A percentile compares a stretch with the other conserved stretches of the same genome.
Conservation (phyloP, 495 filamentous ascomycete species). For the Podospora australis region DNA sequence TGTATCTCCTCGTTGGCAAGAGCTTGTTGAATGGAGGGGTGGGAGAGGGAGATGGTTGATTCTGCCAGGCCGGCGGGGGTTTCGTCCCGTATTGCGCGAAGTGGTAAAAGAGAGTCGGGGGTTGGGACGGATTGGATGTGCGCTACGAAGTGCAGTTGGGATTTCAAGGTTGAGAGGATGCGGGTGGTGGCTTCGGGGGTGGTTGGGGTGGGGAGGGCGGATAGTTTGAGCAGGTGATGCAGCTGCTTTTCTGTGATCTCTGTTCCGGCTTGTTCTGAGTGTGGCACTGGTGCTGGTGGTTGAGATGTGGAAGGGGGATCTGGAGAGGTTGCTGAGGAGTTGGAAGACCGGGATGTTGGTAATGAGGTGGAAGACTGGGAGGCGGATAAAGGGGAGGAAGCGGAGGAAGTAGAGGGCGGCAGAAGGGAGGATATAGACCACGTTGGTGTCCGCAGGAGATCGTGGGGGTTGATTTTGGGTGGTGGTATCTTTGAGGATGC, state of each 20-base stretch:
- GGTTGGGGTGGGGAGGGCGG: slow-evolving; percentile 71
- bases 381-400: slow-evolving; percentile 28
- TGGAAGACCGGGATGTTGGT: slow-evolving; percentile 18
- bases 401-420: slow-evolving; percentile 34
- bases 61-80: slow-evolving; percentile 41
- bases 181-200: slow-evolving; percentile 47
- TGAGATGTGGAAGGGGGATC: slow-evolving; percentile 50
- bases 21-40: slow-evolving; percentile 27
- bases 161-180: slow-evolving; percentile 67
- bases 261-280: no score
- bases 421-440: slow-evolving; percentile 85
- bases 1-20: slow-evolving; percentile 36
- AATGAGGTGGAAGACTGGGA: slow-evolving; percentile 31
- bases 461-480: slow-evolving; percentile 8
- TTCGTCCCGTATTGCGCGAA: slow-evolving; percentile 79
- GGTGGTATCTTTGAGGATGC: slow-evolving; percentile 4
- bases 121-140: slow-evolving; percentile 79
- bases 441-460: slow-evolving; percentile 61
- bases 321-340: slow-evolving; percentile 26
- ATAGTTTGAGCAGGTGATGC: slow-evolving; percentile 86
- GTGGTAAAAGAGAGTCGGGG: slow-evolving; percentile 53
- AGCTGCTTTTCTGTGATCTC: no score
- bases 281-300: no score
- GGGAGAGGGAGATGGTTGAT: slow-evolving; percentile 33
- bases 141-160: slow-evolving; percentile 84